Evolutionary conservation across 2,329 filamentous ascomycete species (phyloP).

Genomic region (Hymenoscyphus repandus): DNA sequence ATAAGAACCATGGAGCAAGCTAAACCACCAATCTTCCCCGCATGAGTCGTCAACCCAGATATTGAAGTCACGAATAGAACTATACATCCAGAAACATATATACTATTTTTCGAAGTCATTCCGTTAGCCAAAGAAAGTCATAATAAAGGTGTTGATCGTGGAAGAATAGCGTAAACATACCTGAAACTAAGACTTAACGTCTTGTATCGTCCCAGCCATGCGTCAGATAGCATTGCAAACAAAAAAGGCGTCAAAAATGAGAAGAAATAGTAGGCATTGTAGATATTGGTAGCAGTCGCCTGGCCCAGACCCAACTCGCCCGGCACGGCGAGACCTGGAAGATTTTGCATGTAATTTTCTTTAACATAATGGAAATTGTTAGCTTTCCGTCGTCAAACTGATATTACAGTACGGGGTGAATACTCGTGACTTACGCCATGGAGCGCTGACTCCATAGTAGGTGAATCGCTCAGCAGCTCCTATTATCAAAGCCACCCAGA

Average conservation of each 20-base stretch:
- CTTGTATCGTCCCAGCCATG: constrained; percentile 56
- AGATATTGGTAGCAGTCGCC: constrained; percentile 41
- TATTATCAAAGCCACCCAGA: too few species aligned
- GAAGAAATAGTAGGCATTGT: constrained; percentile 43
- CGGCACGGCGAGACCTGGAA: constrained; percentile 32
- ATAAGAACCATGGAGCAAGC: constrained; percentile 51
- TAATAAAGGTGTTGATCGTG: neutral
- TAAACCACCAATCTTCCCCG: constrained; percentile 49
- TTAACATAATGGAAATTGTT: neutral
- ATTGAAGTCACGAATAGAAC: constrained; percentile 51
- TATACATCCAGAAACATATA: constrained; percentile 49
- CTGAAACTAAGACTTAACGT: constrained; percentile 47
- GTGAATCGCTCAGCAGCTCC: too few species aligned
- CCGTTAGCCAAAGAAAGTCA: neutral
- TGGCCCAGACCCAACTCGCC: constrained; percentile 47
- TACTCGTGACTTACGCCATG: too few species aligned
- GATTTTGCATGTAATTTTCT: constrained; percentile 41
- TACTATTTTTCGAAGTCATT: constrained; percentile 6
- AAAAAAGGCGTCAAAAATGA: constrained; percentile 50
- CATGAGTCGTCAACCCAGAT: constrained; percentile 43
- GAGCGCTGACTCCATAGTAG: too few species aligned
- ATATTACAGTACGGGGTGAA: too few species aligned
- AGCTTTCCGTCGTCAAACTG: too few species aligned
- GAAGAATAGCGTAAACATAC: neutral
- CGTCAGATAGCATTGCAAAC: constrained; percentile 54